Evolutionary conservation across 768 basidiomycete genomes (phyloP).

Genomic region (Termitomyces sp.): DNA sequence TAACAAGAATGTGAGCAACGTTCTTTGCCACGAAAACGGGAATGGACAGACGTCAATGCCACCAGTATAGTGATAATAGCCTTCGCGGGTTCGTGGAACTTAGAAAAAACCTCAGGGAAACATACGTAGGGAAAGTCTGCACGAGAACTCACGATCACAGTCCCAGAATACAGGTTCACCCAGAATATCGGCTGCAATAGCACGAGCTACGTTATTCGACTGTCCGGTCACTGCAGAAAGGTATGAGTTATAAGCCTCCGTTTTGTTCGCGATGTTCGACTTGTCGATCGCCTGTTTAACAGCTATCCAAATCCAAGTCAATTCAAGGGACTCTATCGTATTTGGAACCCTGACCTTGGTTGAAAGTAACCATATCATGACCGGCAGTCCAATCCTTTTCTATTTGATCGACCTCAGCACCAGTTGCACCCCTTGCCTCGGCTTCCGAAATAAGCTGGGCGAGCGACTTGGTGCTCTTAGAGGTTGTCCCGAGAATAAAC

Average conservation of each 20-base stretch:
- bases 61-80: slow-evolving; percentile 85
- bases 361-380: slow-evolving; percentile 78
- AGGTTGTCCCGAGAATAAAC: slow-evolving; percentile 65
- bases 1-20: not conserved
- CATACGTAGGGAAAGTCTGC: not conserved
- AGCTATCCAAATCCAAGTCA: slow-evolving; percentile 34
- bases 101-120: slow-evolving; percentile 7
- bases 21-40: not conserved
- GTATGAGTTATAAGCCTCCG: slow-evolving; percentile 57
- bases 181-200: slow-evolving; percentile 71
- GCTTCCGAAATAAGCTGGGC: slow-evolving; percentile 72
- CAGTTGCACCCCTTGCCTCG: slow-evolving; percentile 59
- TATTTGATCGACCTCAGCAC: slow-evolving; percentile 67
- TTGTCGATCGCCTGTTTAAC: slow-evolving; percentile 56
- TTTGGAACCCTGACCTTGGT: slow-evolving; percentile 57
- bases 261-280: slow-evolving; percentile 52
- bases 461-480: slow-evolving; percentile 47
- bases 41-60: slow-evolving; percentile 58
- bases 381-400: slow-evolving; percentile 74
- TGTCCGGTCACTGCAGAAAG: slow-evolving; percentile 55
- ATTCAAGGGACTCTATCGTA: slow-evolving; percentile 1
- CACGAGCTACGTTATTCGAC: slow-evolving; percentile 71
- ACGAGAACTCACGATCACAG: slow-evolving; percentile 69
- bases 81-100: slow-evolving; percentile 89
- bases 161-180: slow-evolving; percentile 80